These are phyloP conservation scores for Boletus tomentosulus DNA, from an alignment of 768 basidiomycete species.

Conservation along the genomic window DNA sequence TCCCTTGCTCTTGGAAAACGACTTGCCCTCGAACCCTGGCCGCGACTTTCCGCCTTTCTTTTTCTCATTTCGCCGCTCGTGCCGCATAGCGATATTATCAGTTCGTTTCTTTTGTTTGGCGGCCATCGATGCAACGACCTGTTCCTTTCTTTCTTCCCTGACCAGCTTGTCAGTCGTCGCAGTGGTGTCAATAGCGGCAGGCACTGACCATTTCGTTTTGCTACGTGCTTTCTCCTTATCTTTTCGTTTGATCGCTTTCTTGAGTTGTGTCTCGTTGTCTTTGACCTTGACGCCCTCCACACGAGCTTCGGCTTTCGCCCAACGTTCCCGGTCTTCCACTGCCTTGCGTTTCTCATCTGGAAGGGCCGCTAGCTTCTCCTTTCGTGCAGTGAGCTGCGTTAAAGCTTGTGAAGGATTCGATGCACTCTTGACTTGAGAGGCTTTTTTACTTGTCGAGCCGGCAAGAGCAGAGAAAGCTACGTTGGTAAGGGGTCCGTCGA, in stretches of 20 bases:
- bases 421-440: conserved; percentile 56
- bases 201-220: conserved; percentile 78
- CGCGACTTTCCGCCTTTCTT: conserved; percentile 62
- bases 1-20: conserved; percentile 57
- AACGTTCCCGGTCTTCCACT: conserved; percentile 78
- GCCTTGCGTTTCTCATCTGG: conserved; percentile 81
- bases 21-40: conserved; percentile 86
- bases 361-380: conserved; percentile 70
- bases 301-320: conserved; percentile 85
- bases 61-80: conserved; percentile 67
- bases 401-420: conserved; percentile 87
- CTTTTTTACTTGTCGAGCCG: conserved; percentile 48
- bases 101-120: conserved; percentile 86
- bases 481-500: conserved; percentile 46
- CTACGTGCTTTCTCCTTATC: conserved; percentile 87
- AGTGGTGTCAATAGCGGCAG: not conserved
- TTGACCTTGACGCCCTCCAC: conserved; percentile 88
- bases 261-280: conserved; percentile 79
- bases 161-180: not conserved
- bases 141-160: conserved; percentile 87
- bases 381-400: conserved; percentile 68
- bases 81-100: conserved; percentile 86
- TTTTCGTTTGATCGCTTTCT: conserved; percentile 90
- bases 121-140: conserved; percentile 67
- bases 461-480: conserved; percentile 67